Conservation (phyloP, 1,139 yeast species). For the Geotrichum candidum region DNA sequence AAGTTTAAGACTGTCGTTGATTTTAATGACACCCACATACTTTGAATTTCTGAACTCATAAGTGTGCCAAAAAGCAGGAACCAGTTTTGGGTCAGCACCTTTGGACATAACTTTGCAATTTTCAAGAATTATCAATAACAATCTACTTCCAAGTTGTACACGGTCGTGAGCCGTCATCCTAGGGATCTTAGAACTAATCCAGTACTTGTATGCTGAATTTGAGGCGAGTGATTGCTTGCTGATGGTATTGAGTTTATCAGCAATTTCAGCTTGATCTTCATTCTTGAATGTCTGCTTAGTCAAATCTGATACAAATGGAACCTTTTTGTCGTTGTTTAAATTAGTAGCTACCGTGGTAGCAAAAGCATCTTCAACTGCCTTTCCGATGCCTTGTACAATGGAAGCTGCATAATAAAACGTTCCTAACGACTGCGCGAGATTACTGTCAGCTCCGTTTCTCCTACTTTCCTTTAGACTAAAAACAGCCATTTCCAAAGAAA, state of each 20-base stretch:
- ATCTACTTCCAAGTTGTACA: conserved; percentile 69
- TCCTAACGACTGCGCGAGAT: neutral
- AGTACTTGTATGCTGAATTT: conserved; percentile 27
- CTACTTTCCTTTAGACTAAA: conserved; percentile 7
- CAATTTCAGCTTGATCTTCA: conserved; percentile 2
- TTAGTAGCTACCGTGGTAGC: conserved; percentile 5
- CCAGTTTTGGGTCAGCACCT: conserved; percentile 41
- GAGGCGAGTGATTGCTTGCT: conserved; percentile 36
- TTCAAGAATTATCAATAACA: conserved; percentile 55
- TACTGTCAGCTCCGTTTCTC: neutral
- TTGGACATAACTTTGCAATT: conserved; percentile 51
- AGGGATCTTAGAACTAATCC: conserved; percentile 30
- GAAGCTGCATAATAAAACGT: conserved; percentile 1
- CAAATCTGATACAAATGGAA: neutral
- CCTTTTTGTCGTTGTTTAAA: neutral
- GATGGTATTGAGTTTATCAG: conserved; percentile 34
- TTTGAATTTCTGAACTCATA: conserved; percentile 66
- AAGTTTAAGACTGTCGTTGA: conserved; percentile 56
- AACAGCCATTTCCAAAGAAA: conserved; percentile 16
- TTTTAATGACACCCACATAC: conserved; percentile 65
- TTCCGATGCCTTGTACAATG: conserved; percentile 8
- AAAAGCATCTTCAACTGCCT: conserved; percentile 16
- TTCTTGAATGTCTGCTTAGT: neutral
- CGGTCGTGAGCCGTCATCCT: conserved; percentile 43
- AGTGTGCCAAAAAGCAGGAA: conserved; percentile 82